Base-by-base conservation (phyloP, 2,329 filamentous ascomycete genomes). In the Aspergillus sp. region DNA sequence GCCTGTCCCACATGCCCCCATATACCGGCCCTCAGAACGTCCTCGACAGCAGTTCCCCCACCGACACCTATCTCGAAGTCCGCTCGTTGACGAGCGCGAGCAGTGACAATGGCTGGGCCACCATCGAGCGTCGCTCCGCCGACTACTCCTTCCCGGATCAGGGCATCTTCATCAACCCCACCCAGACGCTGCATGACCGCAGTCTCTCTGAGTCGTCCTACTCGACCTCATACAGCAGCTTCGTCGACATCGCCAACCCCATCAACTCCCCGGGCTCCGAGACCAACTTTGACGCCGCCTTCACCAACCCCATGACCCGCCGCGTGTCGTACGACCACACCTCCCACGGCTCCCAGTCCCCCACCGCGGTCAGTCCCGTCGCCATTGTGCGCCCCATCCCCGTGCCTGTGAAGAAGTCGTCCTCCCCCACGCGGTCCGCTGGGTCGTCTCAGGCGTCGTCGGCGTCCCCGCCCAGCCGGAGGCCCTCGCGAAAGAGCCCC, bases 191-290 rank as follows among this genome's bases (percentile, higher is more conserved):
- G 47, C 93, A 97, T 75, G 82, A 96, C 65, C 85, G 92, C 61
- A 92, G 88, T 50, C 86, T 88, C 64, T 96, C 92, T 3, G 90
- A 95, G 64, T 94, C 91, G 2, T 94, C 89, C 1, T 83, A 86
- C 60, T 86, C 88, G 1, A 88, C 78, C 69, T 90, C 75, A 71
- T 91, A 81, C 77, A 85, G 80, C 58, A 94, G 89, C 75, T 96
- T 88, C 63, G 91, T 95, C 69, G 91, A 96, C 62, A 83, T 92
- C 72, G 81, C 86, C 19, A 87, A 87, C 67, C 88, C 88, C 0
- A 87, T 94, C 53, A 89, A 88, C 76, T 97, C 92, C 1, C 91
- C 91, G 14, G 80, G 85, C 55, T 96, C 90, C 0, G 90, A 96
- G 61, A 85, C 84, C 44, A 86, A 87, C 58, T 79, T 84, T 55